Base-by-base conservation (phyloP, 148 eudicot genomes). In the Polygonum maritimum region DNA sequence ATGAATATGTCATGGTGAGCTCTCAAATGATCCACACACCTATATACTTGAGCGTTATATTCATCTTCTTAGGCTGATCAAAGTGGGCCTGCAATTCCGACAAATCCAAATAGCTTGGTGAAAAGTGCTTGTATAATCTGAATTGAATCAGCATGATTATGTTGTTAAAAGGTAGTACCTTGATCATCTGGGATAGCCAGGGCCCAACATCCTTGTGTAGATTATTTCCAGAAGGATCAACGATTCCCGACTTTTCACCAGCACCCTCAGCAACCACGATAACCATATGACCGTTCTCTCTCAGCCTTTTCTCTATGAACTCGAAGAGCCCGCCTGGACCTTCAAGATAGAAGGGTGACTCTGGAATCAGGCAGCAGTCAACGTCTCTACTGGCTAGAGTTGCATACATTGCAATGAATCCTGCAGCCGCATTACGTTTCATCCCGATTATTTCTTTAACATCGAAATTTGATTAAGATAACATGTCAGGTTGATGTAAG, bases 331-430 rank as follows among this genome's bases (percentile, higher is more conserved):
- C 86, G 33, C 83, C 86, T 0, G 74, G 38, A 19, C 86, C 81
- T 48, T 83, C 80, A 22, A 83, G 83, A 70, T 69, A 80, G 33
- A 83, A 83, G 70, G 83, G 83, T 33, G 81, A 75, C 71, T 83
- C 85, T 1, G 85, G 85, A 75, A 83, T 83, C 79, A 83, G 78
- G 78, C 85, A 83, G 40, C 82, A 83, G 67, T 83, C 85, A n/a
- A 80, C 85, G 72, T 83, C 85, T 47, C 85, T 78, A 55, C 81
- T 83, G 15, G 83, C 83, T 47, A 83, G 74, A 36, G 85, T 75
- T 22, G 85, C 82, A 80, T 77, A 76, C 82, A 83, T 74, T 13
- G 85, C 85, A 70, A 83, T 83, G 51, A 71, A 71, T 41, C 74
- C 74, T 71, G 74, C 72, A 35, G 16, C 45, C 22, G 3, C 45